phyloP scores from a whole-genome alignment of 768 basidiomycete genomes.

The Galerina marginata region DNA sequence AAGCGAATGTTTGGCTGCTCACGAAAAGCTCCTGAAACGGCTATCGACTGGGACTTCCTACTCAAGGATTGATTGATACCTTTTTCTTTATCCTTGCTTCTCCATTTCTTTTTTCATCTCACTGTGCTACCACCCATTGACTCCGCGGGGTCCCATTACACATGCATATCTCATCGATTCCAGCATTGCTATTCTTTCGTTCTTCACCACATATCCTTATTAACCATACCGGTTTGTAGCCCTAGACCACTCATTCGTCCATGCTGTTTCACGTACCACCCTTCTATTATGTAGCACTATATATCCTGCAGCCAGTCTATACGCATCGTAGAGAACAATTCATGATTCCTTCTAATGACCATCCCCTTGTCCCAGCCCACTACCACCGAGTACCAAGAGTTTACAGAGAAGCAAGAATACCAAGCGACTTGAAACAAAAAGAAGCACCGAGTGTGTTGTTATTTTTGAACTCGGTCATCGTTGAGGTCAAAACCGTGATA shows the following conservation, averaged over 20 bases:
- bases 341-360: constrained; percentile 12
- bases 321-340: constrained; percentile 12
- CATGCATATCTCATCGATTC: constrained; percentile 9
- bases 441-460: no score
- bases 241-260: constrained; percentile 19
- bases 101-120: constrained; percentile 13
- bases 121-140: constrained; percentile 16
- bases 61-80: constrained; percentile 68
- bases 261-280: constrained; percentile 2
- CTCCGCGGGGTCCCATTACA: constrained; percentile 14
- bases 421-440: not conserved
- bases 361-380: not conserved
- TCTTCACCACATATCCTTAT: constrained; percentile 17
- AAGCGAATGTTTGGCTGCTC: constrained; percentile 68
- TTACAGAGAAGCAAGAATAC: not conserved
- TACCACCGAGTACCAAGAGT: no score
- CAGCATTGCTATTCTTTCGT: constrained; percentile 14
- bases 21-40: constrained; percentile 57
- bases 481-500: no score
- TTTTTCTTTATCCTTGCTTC: constrained; percentile 17
- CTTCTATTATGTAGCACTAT: constrained; percentile 25
- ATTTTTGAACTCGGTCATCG: no score
- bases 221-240: constrained; percentile 28
- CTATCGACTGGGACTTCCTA: constrained; percentile 81
- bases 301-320: not conserved